A percentile compares a stretch with the other conserved stretches of the same genome.
Conservation (phyloP, 306 rosid species). For the Carpinus viminea region DNA sequence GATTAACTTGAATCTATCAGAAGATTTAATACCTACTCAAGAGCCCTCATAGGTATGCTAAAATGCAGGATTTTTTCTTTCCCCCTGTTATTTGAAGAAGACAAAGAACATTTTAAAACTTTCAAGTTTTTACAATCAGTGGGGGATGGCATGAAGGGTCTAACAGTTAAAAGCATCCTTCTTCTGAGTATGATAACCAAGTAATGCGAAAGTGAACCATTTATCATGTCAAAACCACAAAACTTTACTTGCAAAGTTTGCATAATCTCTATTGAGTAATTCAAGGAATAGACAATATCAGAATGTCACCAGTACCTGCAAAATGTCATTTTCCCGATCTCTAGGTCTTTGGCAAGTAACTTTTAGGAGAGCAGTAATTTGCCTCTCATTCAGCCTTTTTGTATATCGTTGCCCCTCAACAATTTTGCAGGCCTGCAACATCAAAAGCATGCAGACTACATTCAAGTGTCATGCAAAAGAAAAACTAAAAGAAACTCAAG, state of each 20-base stretch:
- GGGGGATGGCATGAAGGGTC: neutral
- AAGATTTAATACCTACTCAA: neutral
- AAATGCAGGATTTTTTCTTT: neutral
- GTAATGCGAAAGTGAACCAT: neutral
- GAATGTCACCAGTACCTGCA: conserved; percentile 51
- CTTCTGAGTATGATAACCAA: neutral
- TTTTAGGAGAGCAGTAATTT: conserved; percentile 85
- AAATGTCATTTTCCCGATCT: conserved; percentile 90
- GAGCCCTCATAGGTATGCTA: neutral
- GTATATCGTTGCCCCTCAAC: conserved; percentile 97
- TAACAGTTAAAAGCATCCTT: neutral
- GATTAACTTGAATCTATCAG: neutral
- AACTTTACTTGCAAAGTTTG: neutral
- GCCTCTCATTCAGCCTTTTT: conserved; percentile 90
- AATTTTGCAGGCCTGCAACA: conserved; percentile 92
- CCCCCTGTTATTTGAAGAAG: neutral
- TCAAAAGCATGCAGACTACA: conserved; percentile 22
- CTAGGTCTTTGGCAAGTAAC: conserved; percentile 98
- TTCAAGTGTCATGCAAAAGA: neutral
- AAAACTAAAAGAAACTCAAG: neutral
- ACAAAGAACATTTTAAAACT: neutral
- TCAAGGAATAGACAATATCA: conserved; percentile 1
- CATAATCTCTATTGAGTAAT: neutral
- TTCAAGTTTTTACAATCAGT: neutral
- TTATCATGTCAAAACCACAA: neutral